Conservation (phyloP, 2,329 filamentous ascomycete species). For the Colletotrichum sp. region DNA sequence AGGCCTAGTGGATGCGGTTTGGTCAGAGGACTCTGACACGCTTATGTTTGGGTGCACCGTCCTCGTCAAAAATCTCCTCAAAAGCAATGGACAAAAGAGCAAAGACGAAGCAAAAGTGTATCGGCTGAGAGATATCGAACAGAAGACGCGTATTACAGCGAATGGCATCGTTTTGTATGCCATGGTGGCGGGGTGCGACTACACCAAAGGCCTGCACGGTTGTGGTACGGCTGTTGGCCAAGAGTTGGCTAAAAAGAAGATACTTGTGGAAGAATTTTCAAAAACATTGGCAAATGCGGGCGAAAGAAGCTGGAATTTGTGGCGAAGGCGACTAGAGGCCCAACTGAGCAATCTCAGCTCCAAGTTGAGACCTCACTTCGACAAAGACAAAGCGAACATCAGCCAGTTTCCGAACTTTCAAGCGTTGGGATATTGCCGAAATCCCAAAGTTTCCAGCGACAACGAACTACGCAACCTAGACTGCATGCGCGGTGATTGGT, state of each 20-base stretch:
- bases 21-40: conserved; percentile 49
- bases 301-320: neutral
- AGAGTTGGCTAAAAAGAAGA: neutral
- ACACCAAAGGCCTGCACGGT: conserved; percentile 19
- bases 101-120: conserved; percentile 14
- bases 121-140: conserved; percentile 10
- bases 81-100: neutral
- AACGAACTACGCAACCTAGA: neutral
- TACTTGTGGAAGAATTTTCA: neutral
- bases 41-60: conserved; percentile 51
- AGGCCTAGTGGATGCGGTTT: conserved; percentile 52
- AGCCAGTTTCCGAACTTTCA: neutral
- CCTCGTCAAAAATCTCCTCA: conserved; percentile 24
- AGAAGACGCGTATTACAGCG: neutral
- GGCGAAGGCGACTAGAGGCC: neutral
- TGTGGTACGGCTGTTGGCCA: neutral
- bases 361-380: neutral
- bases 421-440: neutral
- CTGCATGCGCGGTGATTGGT: neutral
- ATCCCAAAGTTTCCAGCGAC: neutral
- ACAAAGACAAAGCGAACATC: neutral
- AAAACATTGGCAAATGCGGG: neutral
- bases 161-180: conserved; percentile 27
- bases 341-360: neutral
- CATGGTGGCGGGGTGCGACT: conserved; percentile 28